Percentiles rank a stretch among this genome's conserved stretches.
phyloP scores from a whole-genome alignment of 495 filamentous ascomycete genomes.

The Collariella sp. region DNA sequence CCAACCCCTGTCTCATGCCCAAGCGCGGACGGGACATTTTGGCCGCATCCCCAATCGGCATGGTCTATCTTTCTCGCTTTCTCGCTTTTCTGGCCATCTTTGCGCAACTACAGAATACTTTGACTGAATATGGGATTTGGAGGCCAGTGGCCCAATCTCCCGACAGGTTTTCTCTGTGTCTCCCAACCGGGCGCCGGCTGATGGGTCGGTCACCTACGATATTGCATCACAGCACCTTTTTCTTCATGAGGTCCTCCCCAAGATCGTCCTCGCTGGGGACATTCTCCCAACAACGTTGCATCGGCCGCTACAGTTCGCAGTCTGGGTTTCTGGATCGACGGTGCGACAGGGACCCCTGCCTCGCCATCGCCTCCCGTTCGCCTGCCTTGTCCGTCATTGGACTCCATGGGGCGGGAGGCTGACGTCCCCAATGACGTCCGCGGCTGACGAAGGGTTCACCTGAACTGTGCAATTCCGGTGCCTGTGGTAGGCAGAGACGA shows the following conservation, averaged over 20 bases:
- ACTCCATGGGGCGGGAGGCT: neutral
- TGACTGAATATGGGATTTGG: neutral
- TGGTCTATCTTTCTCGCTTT: neutral
- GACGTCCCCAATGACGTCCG: slow-evolving; percentile 10
- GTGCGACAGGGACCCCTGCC: slow-evolving; percentile 9
- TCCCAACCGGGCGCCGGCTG: too few species aligned
- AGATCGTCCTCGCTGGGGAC: too few species aligned
- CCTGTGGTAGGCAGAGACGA: slow-evolving; percentile 1
- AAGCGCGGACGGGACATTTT: neutral
- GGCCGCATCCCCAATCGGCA: neutral
- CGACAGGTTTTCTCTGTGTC: too few species aligned
- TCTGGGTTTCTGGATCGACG: slow-evolving; percentile 3
- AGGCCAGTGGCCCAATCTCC: too few species aligned
- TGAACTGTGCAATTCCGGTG: neutral
- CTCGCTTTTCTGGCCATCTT: too few species aligned
- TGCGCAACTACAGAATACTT: neutral
- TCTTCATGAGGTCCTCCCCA: too few species aligned
- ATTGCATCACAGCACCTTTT: too few species aligned
- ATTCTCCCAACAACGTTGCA: neutral
- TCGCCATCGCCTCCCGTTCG: neutral
- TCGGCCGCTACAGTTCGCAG: neutral
- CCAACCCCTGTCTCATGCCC: too few species aligned
- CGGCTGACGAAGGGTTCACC: neutral
- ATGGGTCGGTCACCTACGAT: too few species aligned
- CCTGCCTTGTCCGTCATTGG: neutral